A percentile compares a stretch with the other conserved stretches of the same genome.
Conservation (phyloP, 768 basidiomycete genomes). For the Sporobolomyces roseus region DNA sequence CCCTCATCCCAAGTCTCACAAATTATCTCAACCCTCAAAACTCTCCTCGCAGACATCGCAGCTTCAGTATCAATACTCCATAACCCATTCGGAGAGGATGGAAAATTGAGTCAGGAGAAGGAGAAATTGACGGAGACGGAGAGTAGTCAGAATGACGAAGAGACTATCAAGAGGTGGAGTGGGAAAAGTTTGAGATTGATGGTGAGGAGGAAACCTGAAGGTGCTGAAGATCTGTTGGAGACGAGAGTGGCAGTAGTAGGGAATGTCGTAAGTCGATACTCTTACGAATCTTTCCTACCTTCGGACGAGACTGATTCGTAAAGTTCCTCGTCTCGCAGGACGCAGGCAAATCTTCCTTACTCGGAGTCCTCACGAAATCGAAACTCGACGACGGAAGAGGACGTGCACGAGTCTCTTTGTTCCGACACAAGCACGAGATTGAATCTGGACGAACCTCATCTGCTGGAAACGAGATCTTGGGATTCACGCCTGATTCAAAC, state of each 20-base stretch:
- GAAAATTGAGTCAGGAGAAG: neutral
- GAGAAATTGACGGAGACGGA: constrained; percentile 15
- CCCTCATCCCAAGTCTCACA: constrained; percentile 30
- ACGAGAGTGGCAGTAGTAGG: constrained; percentile 94
- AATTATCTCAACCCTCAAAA: constrained; percentile 43
- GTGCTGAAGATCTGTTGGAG: constrained; percentile 55
- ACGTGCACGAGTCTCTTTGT: constrained; percentile 68
- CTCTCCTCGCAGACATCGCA: constrained; percentile 34
- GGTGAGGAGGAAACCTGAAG: constrained; percentile 23
- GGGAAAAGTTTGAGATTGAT: constrained; percentile 25
- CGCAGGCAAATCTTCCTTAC: constrained; percentile 44
- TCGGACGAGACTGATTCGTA: neutral
- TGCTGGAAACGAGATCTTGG: constrained; percentile 86
- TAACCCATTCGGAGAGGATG: constrained; percentile 26
- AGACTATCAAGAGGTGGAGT: constrained; percentile 20
- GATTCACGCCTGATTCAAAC: constrained; percentile 27
- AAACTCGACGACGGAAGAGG: constrained; percentile 47
- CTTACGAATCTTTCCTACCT: no score
- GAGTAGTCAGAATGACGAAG: constrained; percentile 27
- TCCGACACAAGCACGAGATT: constrained; percentile 95
- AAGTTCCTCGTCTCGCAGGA: constrained; percentile 9
- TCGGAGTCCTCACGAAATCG: constrained; percentile 80
- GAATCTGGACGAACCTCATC: constrained; percentile 85
- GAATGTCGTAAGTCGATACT: constrained; percentile 57
- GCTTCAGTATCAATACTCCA: constrained; percentile 48